Conservation (phyloP, 768 basidiomycete genomes). For the Scleroderma bovista region DNA sequence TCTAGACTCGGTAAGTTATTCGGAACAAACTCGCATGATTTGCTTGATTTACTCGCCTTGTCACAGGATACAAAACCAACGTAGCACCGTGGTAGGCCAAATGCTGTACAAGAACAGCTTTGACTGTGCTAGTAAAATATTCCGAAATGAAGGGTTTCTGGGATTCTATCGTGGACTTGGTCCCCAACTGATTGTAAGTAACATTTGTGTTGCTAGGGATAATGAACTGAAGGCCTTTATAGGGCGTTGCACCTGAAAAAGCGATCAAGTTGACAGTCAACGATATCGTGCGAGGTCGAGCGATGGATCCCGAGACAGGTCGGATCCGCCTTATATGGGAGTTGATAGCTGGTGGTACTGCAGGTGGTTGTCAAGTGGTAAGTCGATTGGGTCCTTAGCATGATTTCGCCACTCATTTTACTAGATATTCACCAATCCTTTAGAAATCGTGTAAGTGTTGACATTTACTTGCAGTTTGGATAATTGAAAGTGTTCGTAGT, state of each 20-base stretch:
- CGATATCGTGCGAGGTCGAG: constrained; percentile 76
- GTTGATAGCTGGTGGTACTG: constrained; percentile 82
- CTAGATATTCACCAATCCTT: constrained; percentile 94
- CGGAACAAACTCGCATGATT: neutral
- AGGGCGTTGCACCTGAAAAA: constrained; percentile 96
- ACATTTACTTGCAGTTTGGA: neutral
- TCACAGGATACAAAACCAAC: constrained; percentile 91
- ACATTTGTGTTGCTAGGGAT: neutral
- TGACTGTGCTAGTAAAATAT: constrained; percentile 91
- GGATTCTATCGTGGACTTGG: constrained; percentile 98
- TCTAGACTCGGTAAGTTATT: constrained; percentile 52
- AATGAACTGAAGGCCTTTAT: constrained; percentile 7
- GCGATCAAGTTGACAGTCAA: constrained; percentile 98
- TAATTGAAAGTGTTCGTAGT: constrained; percentile 33
- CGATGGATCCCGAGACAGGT: constrained; percentile 94
- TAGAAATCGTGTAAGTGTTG: constrained; percentile 82
- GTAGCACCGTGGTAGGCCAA: constrained; percentile 94
- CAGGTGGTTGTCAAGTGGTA: constrained; percentile 98
- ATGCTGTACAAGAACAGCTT: constrained; percentile 93
- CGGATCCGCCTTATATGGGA: constrained; percentile 92
- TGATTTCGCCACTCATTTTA: constrained; percentile 12
- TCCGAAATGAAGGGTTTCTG: constrained; percentile 86
- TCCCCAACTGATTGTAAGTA: constrained; percentile 81
- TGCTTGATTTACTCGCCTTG: constrained; percentile 3
- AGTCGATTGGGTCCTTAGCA: constrained; percentile 28